Evolutionary conservation across 495 filamentous ascomycete species (phyloP).

Genomic region (Penicillium fimorum): DNA sequence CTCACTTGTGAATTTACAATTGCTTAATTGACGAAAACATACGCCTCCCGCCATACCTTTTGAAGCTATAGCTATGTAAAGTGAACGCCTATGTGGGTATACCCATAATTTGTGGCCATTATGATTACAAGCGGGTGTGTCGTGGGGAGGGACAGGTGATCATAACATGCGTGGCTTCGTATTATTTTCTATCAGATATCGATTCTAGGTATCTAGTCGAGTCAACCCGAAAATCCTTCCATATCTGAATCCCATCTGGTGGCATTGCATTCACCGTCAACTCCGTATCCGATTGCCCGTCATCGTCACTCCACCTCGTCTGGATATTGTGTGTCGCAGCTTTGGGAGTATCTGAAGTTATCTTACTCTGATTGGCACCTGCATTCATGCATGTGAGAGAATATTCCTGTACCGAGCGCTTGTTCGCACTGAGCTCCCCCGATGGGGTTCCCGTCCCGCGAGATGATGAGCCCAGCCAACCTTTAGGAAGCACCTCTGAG

Average conservation of each 20-base stretch:
- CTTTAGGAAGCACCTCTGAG: background rate
- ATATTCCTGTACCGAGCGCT: background rate
- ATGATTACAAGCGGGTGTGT: too few species aligned
- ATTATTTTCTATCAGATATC: background rate
- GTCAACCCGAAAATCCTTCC: background rate
- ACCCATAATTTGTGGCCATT: too few species aligned
- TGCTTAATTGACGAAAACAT: too few species aligned
- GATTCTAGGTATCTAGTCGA: background rate
- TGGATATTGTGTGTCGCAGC: background rate
- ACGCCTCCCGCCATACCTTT: too few species aligned
- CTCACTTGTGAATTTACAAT: too few species aligned
- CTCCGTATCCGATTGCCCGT: background rate
- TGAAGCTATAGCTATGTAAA: too few species aligned
- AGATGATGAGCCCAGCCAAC: background rate
- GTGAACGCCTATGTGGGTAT: too few species aligned
- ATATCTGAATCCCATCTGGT: background rate
- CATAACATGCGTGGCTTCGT: background rate
- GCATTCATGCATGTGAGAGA: background rate
- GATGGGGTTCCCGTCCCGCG: background rate
- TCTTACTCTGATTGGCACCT: background rate
- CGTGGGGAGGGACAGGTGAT: too few species aligned
- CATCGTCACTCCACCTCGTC: background rate
- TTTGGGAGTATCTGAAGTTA: background rate
- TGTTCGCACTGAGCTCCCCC: background rate
- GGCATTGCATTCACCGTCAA: background rate